Evolutionary conservation across 108 stramenopile genomes (phyloP).

Genomic region (Schizochytrium sp.): DNA sequence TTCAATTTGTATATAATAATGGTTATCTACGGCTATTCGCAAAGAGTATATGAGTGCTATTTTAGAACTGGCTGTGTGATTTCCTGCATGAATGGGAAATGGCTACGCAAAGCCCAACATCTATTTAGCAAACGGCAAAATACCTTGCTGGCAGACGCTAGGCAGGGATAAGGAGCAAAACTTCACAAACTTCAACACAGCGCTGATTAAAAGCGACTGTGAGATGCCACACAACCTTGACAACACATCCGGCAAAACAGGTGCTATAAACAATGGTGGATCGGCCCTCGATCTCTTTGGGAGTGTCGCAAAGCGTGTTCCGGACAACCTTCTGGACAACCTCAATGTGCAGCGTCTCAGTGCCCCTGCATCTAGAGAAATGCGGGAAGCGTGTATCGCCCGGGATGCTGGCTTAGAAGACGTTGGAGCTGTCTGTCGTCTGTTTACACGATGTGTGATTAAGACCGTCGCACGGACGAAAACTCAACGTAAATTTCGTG

Average conservation of each 20-base stretch:
- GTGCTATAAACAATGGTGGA: too few species aligned
- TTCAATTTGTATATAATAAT: too few species aligned
- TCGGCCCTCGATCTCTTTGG: not conserved
- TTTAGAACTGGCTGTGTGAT: too few species aligned
- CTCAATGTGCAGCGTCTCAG: not conserved
- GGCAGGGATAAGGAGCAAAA: not conserved
- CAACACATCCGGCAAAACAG: too few species aligned
- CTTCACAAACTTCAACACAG: not conserved
- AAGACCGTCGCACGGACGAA: constrained; percentile 13
- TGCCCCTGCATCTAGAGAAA: not conserved
- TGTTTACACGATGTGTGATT: constrained; percentile 6
- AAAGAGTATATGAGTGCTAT: too few species aligned
- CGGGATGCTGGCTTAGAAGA: not conserved
- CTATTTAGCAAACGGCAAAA: too few species aligned
- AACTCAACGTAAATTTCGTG: not conserved
- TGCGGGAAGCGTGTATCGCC: not conserved
- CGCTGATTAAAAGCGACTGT: not conserved
- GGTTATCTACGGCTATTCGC: too few species aligned
- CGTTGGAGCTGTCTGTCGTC: not conserved
- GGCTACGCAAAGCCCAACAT: too few species aligned
- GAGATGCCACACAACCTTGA: too few species aligned
- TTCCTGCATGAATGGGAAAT: too few species aligned
- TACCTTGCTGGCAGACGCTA: too few species aligned
- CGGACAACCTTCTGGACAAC: not conserved
- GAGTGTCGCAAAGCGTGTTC: constrained; percentile 1